Evolutionary conservation across 805 yeast species (phyloP).

Genomic region (Nakazawaea ernobii): DNA sequence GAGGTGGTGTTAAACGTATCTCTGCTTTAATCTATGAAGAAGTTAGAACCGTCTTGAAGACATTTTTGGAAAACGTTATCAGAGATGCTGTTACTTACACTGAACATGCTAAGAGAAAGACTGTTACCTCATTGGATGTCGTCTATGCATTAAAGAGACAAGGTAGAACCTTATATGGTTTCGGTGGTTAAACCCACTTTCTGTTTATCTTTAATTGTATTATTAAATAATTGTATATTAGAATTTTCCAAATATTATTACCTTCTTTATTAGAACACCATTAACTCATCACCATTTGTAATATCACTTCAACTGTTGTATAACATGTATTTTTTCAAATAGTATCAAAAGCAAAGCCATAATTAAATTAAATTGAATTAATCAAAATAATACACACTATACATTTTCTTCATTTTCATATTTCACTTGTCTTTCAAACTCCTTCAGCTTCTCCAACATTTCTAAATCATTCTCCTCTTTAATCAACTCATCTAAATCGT

Average conservation of each 20-base stretch:
- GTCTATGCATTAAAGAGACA: conserved; percentile 99
- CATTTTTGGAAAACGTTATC: conserved; percentile 94
- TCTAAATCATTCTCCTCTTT: conserved; percentile 26
- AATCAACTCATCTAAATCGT: conserved; percentile 41
- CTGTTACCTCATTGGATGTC: conserved; percentile 97
- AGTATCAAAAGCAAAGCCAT: too few species aligned
- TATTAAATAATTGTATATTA: conserved; percentile 10
- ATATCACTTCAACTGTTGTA: background rate
- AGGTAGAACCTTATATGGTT: conserved; percentile 99
- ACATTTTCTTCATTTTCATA: background rate
- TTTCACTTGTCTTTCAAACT: background rate
- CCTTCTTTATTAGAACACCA: background rate
- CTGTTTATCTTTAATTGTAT: conserved; percentile 1
- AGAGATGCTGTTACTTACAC: conserved; percentile 99
- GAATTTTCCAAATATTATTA: background rate
- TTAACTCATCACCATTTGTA: too few species aligned
- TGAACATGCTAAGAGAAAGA: conserved; percentile 99
- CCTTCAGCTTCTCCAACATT: conserved; percentile 8
- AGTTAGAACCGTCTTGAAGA: conserved; percentile 94
- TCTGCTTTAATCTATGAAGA: conserved; percentile 98
- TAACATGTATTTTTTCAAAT: background rate
- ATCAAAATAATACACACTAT: background rate
- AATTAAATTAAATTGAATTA: background rate
- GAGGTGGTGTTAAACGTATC: conserved; percentile 99
- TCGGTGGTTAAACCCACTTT: conserved; percentile 82